Evolutionary conservation across 169 alveolate genomes (phyloP).

Genomic region (Cryptosporidium bovis): DNA sequence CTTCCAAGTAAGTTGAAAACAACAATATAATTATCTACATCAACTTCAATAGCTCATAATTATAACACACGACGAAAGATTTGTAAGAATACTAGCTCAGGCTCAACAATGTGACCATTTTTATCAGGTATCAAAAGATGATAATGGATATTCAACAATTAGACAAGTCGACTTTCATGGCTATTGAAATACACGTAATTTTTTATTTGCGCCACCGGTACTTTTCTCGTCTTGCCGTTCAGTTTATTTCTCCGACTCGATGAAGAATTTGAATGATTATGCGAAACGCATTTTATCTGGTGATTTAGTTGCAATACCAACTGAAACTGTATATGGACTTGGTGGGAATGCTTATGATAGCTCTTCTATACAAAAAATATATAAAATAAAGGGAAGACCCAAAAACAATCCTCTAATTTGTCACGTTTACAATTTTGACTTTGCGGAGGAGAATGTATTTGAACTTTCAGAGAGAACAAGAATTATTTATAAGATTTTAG

Average conservation of each 20-base stretch:
- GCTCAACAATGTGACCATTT: conserved; percentile 68
- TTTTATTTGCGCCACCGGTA: not conserved
- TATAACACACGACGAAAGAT: conserved; percentile 98
- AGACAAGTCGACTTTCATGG: conserved; percentile 68
- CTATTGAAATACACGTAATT: not conserved
- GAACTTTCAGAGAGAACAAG: conserved; percentile 81
- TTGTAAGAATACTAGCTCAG: conserved; percentile 88
- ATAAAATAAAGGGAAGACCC: conserved; percentile 92
- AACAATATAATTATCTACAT: not conserved
- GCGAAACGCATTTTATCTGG: conserved; percentile 78
- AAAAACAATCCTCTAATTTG: conserved; percentile 94
- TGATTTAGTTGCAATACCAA: conserved; percentile 94
- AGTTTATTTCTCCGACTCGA: not conserved
- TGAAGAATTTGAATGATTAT: conserved; percentile 29
- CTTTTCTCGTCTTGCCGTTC: not conserved
- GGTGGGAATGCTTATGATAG: conserved; percentile 95
- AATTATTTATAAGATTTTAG: conserved; percentile 80
- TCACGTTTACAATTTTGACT: conserved; percentile 87
- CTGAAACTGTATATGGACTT: conserved; percentile 97
- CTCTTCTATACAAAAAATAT: conserved; percentile 87
- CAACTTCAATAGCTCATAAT: conserved; percentile 89
- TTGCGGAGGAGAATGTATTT: conserved; percentile 85
- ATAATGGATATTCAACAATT: conserved; percentile 59
- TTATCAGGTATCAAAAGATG: conserved; percentile 56
- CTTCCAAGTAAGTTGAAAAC: conserved; percentile 56